Percentiles rank a stretch among this genome's conserved stretches.
Evolutionary conservation across 257 asterid genomes (phyloP).

Genomic region (Solanum etuberosum): DNA sequence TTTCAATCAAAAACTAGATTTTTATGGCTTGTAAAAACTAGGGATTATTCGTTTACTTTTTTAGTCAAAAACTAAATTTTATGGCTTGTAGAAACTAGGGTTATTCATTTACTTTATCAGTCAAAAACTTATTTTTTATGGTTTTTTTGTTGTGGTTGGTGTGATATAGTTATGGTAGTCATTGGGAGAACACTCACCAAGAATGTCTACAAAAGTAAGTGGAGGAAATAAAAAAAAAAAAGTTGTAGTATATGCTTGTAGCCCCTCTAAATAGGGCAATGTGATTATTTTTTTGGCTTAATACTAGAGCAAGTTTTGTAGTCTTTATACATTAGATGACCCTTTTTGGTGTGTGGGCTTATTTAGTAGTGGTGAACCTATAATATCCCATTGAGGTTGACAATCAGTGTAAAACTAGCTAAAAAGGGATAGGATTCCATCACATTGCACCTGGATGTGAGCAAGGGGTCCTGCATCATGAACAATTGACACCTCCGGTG

Average conservation of each 20-base stretch:
- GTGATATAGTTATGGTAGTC: neutral
- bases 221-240: neutral
- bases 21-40: no score
- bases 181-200: neutral
- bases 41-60: no score
- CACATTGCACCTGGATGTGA: neutral
- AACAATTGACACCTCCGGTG: neutral
- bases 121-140: neutral
- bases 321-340: neutral
- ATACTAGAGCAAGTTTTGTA: neutral
- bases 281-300: neutral
- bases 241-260: neutral
- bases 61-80: no score
- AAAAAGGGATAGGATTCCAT: neutral
- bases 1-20: no score
- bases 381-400: neutral
- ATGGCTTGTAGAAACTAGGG: no score
- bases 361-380: neutral
- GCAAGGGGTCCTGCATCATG: neutral
- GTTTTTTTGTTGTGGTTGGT: neutral
- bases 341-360: neutral
- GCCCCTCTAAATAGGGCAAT: neutral
- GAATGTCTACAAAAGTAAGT: neutral
- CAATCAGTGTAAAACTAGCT: neutral
- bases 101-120: neutral